Evolutionary conservation across 148 eudicot species (phyloP).

Genomic region (Rheum nobile): DNA sequence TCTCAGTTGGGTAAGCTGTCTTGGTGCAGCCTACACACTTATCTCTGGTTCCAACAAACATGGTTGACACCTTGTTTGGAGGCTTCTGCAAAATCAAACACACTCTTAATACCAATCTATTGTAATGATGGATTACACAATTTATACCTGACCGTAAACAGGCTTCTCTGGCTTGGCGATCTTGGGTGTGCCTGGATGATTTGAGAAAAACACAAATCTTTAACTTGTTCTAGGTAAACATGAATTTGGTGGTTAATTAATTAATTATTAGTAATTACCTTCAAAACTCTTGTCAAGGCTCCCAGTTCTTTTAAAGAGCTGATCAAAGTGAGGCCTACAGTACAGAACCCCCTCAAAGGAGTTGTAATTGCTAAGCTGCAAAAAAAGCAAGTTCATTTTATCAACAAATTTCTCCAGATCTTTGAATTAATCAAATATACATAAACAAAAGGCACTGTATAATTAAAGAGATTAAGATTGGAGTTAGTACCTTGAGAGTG

Average conservation of each 20-base stretch:
- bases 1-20: constrained; percentile 88
- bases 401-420: neutral
- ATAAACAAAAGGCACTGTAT: too few relatives aligned
- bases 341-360: constrained; percentile 94
- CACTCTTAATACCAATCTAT: neutral
- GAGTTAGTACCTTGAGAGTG: constrained; percentile 68
- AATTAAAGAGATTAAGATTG: neutral
- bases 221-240: too few relatives aligned
- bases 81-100: constrained; percentile 40
- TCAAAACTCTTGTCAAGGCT: constrained; percentile 93
- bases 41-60: constrained; percentile 86
- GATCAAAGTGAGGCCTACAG: constrained; percentile 95
- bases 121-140: too few relatives aligned
- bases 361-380: constrained; percentile 93
- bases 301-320: constrained; percentile 81
- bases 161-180: constrained; percentile 60
- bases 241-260: too few relatives aligned
- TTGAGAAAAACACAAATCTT: neutral
- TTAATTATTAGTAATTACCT: constrained; percentile 27
- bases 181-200: constrained; percentile 71
- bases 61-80: constrained; percentile 45
- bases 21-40: constrained; percentile 75
- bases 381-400: neutral
- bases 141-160: constrained; percentile 46
- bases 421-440: neutral